These are phyloP conservation scores for Termitomyces sp. DNA, from an alignment of 768 basidiomycete genomes.

Conservation along the genomic window DNA sequence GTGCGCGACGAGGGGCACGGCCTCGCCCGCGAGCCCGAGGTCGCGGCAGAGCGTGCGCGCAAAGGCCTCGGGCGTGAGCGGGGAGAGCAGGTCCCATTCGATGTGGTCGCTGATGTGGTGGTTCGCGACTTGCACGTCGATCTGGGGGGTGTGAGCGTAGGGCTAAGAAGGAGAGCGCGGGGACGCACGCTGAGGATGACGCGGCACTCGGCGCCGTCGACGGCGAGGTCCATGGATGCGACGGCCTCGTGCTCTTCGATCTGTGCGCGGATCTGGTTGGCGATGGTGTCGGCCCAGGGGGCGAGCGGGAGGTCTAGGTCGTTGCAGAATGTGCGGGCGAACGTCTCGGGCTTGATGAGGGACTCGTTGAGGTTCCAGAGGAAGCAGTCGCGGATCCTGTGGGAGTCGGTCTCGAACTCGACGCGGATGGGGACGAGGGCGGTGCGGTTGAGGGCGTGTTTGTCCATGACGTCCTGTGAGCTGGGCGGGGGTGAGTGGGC, in stretches of 20 bases:
- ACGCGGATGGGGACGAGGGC: constrained; percentile 88
- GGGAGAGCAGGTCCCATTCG: constrained; percentile 97
- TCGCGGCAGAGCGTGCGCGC: constrained; percentile 75
- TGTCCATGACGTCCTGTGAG: constrained; percentile 55
- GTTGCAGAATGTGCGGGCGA: constrained; percentile 81
- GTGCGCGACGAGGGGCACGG: constrained; percentile 83
- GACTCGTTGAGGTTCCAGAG: constrained; percentile 92
- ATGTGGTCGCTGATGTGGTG: constrained; percentile 92
- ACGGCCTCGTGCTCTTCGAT: constrained; percentile 86
- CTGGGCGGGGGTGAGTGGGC: constrained; percentile 27
- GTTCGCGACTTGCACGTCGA: constrained; percentile 94
- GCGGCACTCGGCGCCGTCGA: constrained; percentile 69
- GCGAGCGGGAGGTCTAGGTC: constrained; percentile 74
- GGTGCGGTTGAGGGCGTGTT: constrained; percentile 46
- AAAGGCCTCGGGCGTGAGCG: constrained; percentile 85
- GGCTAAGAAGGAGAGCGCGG: not conserved
- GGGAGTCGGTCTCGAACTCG: constrained; percentile 89
- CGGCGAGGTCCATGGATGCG: constrained; percentile 67
- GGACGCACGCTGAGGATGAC: constrained; percentile 72
- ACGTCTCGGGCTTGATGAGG: constrained; percentile 78
- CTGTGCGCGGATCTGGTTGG: constrained; percentile 85
- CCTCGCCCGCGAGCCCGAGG: constrained; percentile 84
- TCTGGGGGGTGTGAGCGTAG: constrained; percentile 36
- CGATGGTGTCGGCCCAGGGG: constrained; percentile 72
- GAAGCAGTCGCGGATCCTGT: constrained; percentile 91